phyloP scores from a whole-genome alignment of 2,329 filamentous ascomycete genomes.

The Aspergillus felis region DNA sequence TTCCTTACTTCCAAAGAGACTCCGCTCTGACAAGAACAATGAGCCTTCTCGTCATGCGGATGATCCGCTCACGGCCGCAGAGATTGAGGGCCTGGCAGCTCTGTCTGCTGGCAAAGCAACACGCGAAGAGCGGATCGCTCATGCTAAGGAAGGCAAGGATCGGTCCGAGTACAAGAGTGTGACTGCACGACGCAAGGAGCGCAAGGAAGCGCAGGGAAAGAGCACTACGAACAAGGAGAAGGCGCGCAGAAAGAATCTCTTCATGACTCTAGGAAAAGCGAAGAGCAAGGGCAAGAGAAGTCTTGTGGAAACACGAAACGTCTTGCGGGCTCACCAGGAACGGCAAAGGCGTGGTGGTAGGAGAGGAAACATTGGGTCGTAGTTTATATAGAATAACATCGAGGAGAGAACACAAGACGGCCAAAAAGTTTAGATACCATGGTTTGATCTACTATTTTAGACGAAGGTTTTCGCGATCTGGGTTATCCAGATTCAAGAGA shows the following conservation, averaged over 20 bases:
- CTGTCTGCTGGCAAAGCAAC: constrained; percentile 71
- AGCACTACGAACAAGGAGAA: constrained; percentile 98
- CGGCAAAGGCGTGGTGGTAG: constrained; percentile 80
- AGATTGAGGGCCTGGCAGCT: constrained; percentile 82
- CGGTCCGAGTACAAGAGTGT: constrained; percentile 80
- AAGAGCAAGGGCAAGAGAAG: constrained; percentile 94
- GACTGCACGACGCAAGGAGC: constrained; percentile 76
- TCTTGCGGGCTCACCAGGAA: constrained; percentile 75
- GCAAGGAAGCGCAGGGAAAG: constrained; percentile 87
- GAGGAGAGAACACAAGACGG: background rate
- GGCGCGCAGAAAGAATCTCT: constrained; percentile 92
- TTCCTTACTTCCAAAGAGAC: constrained; percentile 50
- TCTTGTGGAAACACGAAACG: constrained; percentile 77
- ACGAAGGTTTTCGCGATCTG: background rate
- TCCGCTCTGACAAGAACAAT: constrained; percentile 43
- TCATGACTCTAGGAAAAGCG: constrained; percentile 97
- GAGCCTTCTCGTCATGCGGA: constrained; percentile 66
- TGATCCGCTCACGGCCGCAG: constrained; percentile 82
- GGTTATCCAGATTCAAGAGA: background rate
- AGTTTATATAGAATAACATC: background rate
- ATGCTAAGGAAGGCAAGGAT: constrained; percentile 76
- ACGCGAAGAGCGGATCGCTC: constrained; percentile 82
- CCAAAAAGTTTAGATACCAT: background rate
- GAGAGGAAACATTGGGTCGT: constrained; percentile 60
- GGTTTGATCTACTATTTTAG: background rate